phyloP scores from a whole-genome alignment of 2,329 filamentous ascomycete species.

The Cladosporium halotolerans region DNA sequence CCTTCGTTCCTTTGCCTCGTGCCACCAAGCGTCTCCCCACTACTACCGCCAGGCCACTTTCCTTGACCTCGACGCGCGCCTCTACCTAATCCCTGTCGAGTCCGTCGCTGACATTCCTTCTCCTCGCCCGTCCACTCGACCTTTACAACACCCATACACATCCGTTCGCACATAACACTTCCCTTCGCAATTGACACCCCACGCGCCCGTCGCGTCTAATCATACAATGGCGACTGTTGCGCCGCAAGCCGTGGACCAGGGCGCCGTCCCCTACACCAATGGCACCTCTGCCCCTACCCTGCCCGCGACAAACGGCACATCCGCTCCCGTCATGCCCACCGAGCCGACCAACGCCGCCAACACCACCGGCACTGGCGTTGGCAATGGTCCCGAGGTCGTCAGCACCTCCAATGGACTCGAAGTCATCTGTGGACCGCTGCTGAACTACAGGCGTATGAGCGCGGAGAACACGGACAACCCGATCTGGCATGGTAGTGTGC shows the following conservation, averaged over 20 bases:
- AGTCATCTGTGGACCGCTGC: constrained; percentile 63
- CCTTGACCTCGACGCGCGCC: background rate
- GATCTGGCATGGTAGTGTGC: constrained; percentile 76
- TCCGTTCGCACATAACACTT: background rate
- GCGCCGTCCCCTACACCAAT: background rate
- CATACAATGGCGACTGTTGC: constrained; percentile 1
- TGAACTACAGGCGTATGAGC: constrained; percentile 73
- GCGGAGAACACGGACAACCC: constrained; percentile 39
- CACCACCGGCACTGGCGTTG: constrained; percentile 30
- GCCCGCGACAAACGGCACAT: background rate
- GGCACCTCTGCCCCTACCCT: background rate
- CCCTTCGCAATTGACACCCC: background rate
- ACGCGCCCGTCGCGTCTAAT: background rate
- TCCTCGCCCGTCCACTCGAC: background rate
- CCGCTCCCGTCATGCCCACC: background rate
- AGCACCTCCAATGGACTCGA: constrained; percentile 42
- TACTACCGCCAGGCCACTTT: background rate
- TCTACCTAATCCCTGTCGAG: background rate
- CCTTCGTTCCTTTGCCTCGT: background rate
- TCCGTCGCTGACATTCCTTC: background rate
- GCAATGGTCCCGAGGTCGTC: constrained; percentile 37
- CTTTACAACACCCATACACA: background rate
- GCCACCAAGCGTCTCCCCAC: background rate
- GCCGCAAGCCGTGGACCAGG: background rate
- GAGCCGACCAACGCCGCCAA: constrained; percentile 1